Evolutionary conservation across 495 filamentous ascomycete species (phyloP).

Genomic region (Annulohypoxylon nitens): DNA sequence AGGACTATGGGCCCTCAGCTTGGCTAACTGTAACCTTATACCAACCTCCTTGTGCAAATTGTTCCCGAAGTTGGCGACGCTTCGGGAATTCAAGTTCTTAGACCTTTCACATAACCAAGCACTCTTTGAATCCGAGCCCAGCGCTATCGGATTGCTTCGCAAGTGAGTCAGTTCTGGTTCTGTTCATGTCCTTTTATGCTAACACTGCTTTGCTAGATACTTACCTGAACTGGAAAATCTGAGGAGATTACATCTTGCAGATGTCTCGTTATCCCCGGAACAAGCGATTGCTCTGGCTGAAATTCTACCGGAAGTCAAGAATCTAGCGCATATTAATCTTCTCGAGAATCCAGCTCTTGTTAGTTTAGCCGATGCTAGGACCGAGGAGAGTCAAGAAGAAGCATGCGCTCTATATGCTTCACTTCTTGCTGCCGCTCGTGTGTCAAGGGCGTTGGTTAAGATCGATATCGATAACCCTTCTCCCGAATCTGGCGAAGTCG

Average conservation of each 20-base stretch:
- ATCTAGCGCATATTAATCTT: conserved; percentile 87
- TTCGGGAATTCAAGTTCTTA: conserved; percentile 86
- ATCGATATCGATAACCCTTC: conserved; percentile 92
- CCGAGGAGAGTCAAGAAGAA: conserved; percentile 85
- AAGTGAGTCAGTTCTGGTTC: conserved; percentile 60
- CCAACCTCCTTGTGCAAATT: conserved; percentile 78
- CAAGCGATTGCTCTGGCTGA: conserved; percentile 92
- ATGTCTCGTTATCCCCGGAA: conserved; percentile 86
- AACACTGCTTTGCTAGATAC: conserved; percentile 62
- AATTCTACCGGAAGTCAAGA: conserved; percentile 85
- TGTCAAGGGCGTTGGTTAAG: conserved; percentile 85
- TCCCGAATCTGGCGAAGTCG: conserved; percentile 82
- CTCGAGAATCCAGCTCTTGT: conserved; percentile 83
- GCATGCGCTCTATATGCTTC: conserved; percentile 94
- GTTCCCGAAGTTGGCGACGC: conserved; percentile 77
- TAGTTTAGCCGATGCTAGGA: conserved; percentile 73
- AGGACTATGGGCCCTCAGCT: conserved; percentile 82
- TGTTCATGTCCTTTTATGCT: conserved; percentile 18
- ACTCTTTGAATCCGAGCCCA: conserved; percentile 81
- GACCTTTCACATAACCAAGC: conserved; percentile 91
- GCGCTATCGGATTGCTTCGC: conserved; percentile 78
- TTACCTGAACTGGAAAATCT: conserved; percentile 83
- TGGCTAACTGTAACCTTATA: conserved; percentile 87
- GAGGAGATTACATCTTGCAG: conserved; percentile 87
- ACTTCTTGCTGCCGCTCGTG: conserved; percentile 86